Conservation (phyloP, 768 basidiomycete genomes). For the Lanmaoa rubissima region DNA sequence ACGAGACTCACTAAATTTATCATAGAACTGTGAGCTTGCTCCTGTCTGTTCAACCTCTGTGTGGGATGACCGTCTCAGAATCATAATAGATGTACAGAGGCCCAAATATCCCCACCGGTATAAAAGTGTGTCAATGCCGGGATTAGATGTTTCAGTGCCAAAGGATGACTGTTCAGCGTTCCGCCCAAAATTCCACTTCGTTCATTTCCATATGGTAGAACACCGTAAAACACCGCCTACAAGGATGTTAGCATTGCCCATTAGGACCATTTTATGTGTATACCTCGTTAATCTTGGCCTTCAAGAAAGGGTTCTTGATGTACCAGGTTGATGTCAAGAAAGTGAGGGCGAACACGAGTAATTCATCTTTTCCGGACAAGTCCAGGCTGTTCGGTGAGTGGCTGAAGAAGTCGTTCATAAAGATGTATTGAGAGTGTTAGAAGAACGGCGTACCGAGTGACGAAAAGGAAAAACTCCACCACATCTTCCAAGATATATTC, state of each 20-base stretch:
- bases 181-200: constrained; percentile 74
- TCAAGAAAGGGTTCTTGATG: constrained; percentile 98
- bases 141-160: constrained; percentile 88
- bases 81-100: background rate
- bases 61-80: background rate
- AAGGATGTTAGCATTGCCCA: constrained; percentile 1
- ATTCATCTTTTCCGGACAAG: constrained; percentile 78
- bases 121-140: constrained; percentile 92
- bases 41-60: constrained; percentile 97
- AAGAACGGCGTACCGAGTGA: constrained; percentile 59
- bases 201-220: constrained; percentile 64
- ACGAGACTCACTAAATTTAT: constrained; percentile 83
- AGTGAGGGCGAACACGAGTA: constrained; percentile 84
- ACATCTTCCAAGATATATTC: constrained; percentile 95
- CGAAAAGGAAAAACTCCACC: constrained; percentile 83
- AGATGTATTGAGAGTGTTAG: background rate
- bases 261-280: constrained; percentile 11
- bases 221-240: constrained; percentile 73
- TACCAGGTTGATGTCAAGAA: constrained; percentile 95
- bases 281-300: constrained; percentile 94
- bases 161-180: constrained; percentile 76
- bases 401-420: constrained; percentile 32
- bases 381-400: constrained; percentile 78
- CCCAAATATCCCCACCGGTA: constrained; percentile 58
- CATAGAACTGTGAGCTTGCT: constrained; percentile 97